Evolutionary conservation across 164 flowering plant genomes (phyloP), one percentile per base, ranked within the genome.

Genomic region (Magnolia kwangsiensis): DNA sequence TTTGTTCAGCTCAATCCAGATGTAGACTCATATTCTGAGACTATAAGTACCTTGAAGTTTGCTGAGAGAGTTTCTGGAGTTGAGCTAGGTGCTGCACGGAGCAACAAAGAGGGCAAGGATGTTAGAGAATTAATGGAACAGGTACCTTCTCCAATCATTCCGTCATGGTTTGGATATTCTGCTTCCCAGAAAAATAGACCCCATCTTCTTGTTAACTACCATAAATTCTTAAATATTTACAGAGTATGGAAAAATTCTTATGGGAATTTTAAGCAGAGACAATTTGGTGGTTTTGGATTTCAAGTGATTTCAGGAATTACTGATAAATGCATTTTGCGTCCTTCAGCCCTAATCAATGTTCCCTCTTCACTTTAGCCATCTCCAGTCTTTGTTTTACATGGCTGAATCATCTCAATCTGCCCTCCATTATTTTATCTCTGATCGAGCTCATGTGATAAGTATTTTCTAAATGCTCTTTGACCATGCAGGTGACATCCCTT

Each of bases 61-160:
- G 99, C 99, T 16, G 99, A 96, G 80, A 87, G 99, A 79, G 98
- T 90, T 21, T 94, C 99, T 23, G 99, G 99, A 27, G 91, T 96
- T 72, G 99, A 96, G 87, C 84, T 96, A 0, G 99, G 99, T 63
- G 97, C 99, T 74, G 98, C 99, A 64, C 72, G 82, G 68, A 94
- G 94, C 83, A 91, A 82, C 85, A 96, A 93, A 84, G 98, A 94
- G 71, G 93, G 96, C 27, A 88, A 82, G 77, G 97, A 96, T 81
- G 92, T 90, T 64, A 82, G 84, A 73, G 97, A 94, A 64, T 82
- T 96, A 64, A 88, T 93, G 94, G 98, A 94, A 23, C 99, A 92
- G 98, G 99, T 96, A 29, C 1, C n/a, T 63, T 37, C 45, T 45
- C 45, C 18, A 1, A 7, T 70, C 55, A 3, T 64, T 8, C 21